Percentiles rank a stretch among this genome's conserved stretches.
Evolutionary conservation across 2,329 filamentous ascomycete genomes (phyloP).

Genomic region (Bipolaris sorokiniana): DNA sequence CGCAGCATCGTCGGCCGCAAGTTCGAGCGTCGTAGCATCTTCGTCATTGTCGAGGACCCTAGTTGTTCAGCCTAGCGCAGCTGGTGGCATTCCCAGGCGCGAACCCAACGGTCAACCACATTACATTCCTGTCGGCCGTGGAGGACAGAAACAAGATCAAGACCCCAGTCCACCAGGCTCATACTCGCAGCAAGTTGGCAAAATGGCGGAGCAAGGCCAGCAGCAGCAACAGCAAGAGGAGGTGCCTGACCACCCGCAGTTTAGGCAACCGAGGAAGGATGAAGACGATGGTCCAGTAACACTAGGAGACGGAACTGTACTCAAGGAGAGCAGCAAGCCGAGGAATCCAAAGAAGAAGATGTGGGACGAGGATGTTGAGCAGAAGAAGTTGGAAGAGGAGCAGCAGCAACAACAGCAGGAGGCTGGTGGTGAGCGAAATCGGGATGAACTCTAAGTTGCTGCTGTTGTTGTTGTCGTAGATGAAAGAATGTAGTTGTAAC

Average conservation of each 20-base stretch:
- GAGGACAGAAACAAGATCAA: constrained; percentile 52
- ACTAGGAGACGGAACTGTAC: constrained; percentile 55
- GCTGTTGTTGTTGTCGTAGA: background rate
- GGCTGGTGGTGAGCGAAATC: constrained; percentile 17
- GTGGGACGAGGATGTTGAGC: constrained; percentile 59
- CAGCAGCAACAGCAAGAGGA: constrained; percentile 29
- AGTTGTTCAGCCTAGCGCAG: constrained; percentile 55
- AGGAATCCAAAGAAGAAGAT: constrained; percentile 67
- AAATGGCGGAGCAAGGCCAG: constrained; percentile 30
- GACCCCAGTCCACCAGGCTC: constrained; percentile 47
- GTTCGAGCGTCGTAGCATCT: constrained; percentile 23
- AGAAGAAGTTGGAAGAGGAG: constrained; percentile 36
- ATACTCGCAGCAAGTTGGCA: constrained; percentile 44
- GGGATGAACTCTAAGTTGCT: constrained; percentile 32
- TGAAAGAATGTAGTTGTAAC: too few relatives aligned
- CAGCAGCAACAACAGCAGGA: constrained; percentile 19
- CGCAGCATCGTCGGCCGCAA: constrained; percentile 29
- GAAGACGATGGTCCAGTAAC: constrained; percentile 43
- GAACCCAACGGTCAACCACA: constrained; percentile 39
- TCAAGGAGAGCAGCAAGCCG: constrained; percentile 50
- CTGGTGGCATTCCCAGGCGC: constrained; percentile 43
- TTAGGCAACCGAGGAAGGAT: constrained; percentile 29
- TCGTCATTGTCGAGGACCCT: constrained; percentile 42
- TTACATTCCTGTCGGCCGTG: constrained; percentile 57
- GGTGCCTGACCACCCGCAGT: constrained; percentile 31